A percentile compares a stretch with the other conserved stretches of the same genome.
These are phyloP conservation scores for Setaria italica DNA, from an alignment of 202 grass and related monocot species.

Conservation along the genomic window DNA sequence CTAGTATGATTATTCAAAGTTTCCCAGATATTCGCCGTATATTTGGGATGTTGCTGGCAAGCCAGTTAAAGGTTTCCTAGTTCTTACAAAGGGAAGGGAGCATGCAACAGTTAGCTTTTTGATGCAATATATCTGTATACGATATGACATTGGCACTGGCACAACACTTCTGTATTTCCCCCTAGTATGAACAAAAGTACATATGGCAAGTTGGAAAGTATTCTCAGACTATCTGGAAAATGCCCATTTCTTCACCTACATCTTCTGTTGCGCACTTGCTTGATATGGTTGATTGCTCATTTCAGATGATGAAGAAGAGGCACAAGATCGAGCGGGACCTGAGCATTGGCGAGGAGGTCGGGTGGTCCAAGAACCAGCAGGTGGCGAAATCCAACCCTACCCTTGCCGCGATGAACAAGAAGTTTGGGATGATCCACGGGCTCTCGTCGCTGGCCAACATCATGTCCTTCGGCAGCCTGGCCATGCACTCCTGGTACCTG, in stretches of 20 bases:
- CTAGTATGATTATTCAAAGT: neutral
- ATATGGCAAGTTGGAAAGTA: no score
- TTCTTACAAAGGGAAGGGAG: no score
- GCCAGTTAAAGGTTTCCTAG: no score
- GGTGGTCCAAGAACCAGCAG: conserved; percentile 85
- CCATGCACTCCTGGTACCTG: conserved; percentile 97
- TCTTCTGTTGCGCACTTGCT: neutral
- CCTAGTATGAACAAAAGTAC: neutral
- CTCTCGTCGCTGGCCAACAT: conserved; percentile 94
- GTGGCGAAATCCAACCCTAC: conserved; percentile 79
- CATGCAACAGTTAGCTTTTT: no score
- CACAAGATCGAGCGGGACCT: conserved; percentile 95
- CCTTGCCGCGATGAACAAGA: conserved; percentile 85
- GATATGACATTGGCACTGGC: no score
- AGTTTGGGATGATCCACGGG: conserved; percentile 97
- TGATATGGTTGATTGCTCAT: conserved; percentile 26
- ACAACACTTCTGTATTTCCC: neutral
- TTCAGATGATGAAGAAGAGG: conserved; percentile 99
- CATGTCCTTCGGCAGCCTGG: conserved; percentile 93
- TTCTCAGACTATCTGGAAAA: neutral
- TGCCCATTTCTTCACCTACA: neutral
- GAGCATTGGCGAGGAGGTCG: conserved; percentile 87
- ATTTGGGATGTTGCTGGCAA: neutral
- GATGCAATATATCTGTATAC: no score
- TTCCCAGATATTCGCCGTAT: neutral